Base-by-base conservation (phyloP, 2,329 filamentous ascomycete genomes). In the Gremmenia infestans region DNA sequence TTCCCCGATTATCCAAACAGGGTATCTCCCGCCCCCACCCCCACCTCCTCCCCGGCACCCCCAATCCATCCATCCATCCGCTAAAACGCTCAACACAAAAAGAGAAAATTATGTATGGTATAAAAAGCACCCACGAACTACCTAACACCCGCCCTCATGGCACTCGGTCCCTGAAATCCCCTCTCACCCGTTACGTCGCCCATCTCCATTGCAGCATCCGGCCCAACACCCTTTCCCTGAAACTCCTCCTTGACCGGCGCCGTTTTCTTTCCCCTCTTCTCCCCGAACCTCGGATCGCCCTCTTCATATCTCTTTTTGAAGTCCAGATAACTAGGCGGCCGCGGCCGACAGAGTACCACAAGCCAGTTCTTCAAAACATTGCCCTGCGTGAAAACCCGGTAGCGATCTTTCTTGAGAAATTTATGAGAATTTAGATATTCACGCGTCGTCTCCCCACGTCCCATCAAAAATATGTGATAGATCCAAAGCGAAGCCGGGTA, bases 361-460 rank as follows among this genome's bases (percentile, higher is more conserved):
- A 89, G 72, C 81, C 89, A 91, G 72, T 99, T 99, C 67, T 81
- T 86, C 67, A 88, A 72, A 48, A 87, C 76, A 63, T 77, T 87
- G 37, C 85, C 86, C 68, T 95, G 91, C 1, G 85, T 92, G 66
- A 96, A 99, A 1, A 94, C 91, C 45, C 92, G 81, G 72, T 96
- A 95, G 12, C 94, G 85, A 70, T 99, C 93, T 65, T 88, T 87
- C 74, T 94, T 95, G 60, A 87, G 77, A 70, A 99, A 97, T 72
- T 97, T 97, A 73, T 96, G 91, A 4, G 89, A 92, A 73, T 96
- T 96, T 62, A 99, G 83, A 71, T 96, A 97, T 73, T 99, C 94
- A 64, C 94, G 81, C 0, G 94, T 99, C 0, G 93, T 99, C 76
- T 99, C 93, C 49, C 93, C 94, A 35, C 93, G 81, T 6, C 85